phyloP scores from a whole-genome alignment of 202 grass and related monocot genomes.

The Schoenoplectus triqueter region DNA sequence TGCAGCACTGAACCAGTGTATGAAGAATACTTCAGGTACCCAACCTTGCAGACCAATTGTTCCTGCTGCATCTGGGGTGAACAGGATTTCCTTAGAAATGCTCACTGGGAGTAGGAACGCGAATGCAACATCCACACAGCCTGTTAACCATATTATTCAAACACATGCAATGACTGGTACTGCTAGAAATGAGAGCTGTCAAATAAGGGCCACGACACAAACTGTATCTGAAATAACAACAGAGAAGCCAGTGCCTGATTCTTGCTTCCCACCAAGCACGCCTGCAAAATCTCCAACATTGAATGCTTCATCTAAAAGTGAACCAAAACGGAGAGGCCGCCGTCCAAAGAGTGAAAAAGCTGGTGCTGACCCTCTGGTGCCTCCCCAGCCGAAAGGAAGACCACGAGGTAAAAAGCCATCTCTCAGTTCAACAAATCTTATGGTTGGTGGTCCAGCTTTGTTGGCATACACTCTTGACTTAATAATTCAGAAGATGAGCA shows the following conservation, averaged over 20 bases:
- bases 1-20: constrained; percentile 8
- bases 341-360: constrained; percentile 46
- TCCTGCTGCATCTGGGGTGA: constrained; percentile 21
- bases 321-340: constrained; percentile 49
- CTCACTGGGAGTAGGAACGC: background rate
- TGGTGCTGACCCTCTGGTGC: background rate
- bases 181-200: constrained; percentile 37
- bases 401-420: constrained; percentile 29
- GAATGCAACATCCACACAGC: constrained; percentile 24
- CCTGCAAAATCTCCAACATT: constrained; percentile 45
- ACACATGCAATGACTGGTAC: constrained; percentile 23
- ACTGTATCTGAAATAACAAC: constrained; percentile 42
- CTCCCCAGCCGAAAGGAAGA: constrained; percentile 37
- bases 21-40: constrained; percentile 8
- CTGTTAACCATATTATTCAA: constrained; percentile 44
- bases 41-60: constrained; percentile 10
- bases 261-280: constrained; percentile 26
- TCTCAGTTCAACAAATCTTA: constrained; percentile 39
- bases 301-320: constrained; percentile 43
- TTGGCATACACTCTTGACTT: constrained; percentile 51
- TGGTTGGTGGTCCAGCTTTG: constrained; percentile 34
- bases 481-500: constrained; percentile 54
- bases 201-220: constrained; percentile 38
- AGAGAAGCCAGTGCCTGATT: constrained; percentile 38
- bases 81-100: constrained; percentile 15